phyloP scores from a whole-genome alignment of 2,329 filamentous ascomycete species.

The Hypoxylon sp. region DNA sequence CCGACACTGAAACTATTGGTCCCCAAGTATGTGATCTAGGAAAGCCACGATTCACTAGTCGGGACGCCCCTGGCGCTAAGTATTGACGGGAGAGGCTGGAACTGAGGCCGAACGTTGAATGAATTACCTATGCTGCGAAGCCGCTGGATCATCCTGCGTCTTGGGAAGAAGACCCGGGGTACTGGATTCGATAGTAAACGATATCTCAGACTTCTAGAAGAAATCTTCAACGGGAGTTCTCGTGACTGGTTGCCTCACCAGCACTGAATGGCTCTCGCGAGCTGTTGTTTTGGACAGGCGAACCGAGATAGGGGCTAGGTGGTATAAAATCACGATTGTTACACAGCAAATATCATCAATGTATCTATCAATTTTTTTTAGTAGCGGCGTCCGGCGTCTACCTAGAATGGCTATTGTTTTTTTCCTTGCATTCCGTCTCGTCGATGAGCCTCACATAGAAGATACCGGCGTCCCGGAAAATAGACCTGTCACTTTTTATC shows the following conservation, averaged over 20 bases:
- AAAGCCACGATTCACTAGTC: conserved; percentile 20
- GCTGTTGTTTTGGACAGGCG: background rate
- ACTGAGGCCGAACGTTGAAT: conserved; percentile 4
- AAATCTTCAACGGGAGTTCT: background rate
- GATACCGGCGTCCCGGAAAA: conserved; percentile 13
- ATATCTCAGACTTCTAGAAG: conserved; percentile 9
- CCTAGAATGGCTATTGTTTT: background rate
- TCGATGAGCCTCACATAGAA: background rate
- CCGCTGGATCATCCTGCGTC: conserved; percentile 5
- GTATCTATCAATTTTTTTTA: background rate
- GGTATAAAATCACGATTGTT: background rate
- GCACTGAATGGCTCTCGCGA: background rate
- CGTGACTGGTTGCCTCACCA: background rate
- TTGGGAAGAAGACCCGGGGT: conserved; percentile 7
- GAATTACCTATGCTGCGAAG: conserved; percentile 15
- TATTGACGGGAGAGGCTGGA: conserved; percentile 23
- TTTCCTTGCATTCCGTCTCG: conserved; percentile 5
- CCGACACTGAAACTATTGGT: conserved; percentile 37
- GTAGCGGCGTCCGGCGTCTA: background rate
- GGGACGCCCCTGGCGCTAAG: conserved; percentile 29
- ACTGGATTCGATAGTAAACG: conserved; percentile 6
- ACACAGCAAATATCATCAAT: background rate
- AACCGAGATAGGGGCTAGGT: background rate
- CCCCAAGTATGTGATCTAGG: conserved; percentile 24
- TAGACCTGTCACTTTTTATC: conserved; percentile 19